Evolutionary conservation across 305 asterid genomes (phyloP).

Genomic region (Fraxinus xanthoxyloides): DNA sequence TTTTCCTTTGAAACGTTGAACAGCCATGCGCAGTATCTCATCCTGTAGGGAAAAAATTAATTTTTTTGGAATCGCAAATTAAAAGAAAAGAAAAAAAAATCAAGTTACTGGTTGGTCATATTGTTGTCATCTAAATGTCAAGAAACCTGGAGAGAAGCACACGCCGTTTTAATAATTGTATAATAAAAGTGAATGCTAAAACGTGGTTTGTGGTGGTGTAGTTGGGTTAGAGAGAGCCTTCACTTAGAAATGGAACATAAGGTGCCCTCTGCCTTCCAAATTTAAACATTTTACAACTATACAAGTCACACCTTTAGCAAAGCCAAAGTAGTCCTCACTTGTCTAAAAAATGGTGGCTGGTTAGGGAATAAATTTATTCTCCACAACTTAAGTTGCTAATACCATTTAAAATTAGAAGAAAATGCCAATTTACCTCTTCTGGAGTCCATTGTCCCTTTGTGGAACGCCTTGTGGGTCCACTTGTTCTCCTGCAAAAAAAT

Average conservation of each 20-base stretch:
- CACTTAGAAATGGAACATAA: not conserved
- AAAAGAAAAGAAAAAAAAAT: not conserved
- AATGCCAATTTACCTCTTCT: constrained; percentile 68
- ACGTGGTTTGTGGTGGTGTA: not conserved
- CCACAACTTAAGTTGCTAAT: constrained; percentile 1
- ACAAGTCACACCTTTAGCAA: not conserved
- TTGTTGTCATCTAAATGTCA: constrained; percentile 2
- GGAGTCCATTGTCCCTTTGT: constrained; percentile 99
- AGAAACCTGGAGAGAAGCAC: constrained; percentile 12
- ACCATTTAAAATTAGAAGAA: not conserved
- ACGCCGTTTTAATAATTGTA: not conserved
- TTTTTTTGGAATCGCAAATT: constrained; percentile 16
- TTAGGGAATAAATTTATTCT: not conserved
- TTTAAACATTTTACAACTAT: not conserved
- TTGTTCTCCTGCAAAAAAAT: constrained; percentile 65
- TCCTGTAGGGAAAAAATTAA: constrained; percentile 53
- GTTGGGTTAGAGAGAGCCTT: not conserved
- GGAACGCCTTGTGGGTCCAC: constrained; percentile 97
- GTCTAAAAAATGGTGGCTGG: not conserved
- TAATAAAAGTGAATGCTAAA: not conserved
- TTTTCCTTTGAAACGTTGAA: constrained; percentile 89
- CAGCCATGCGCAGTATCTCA: constrained; percentile 81
- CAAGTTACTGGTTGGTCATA: constrained; percentile 1
- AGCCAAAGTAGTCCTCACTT: not conserved
- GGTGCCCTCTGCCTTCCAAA: not conserved